Evolutionary conservation across 1,284 basidiomycete species (phyloP).

Genomic region (Macrocybe sp.): DNA sequence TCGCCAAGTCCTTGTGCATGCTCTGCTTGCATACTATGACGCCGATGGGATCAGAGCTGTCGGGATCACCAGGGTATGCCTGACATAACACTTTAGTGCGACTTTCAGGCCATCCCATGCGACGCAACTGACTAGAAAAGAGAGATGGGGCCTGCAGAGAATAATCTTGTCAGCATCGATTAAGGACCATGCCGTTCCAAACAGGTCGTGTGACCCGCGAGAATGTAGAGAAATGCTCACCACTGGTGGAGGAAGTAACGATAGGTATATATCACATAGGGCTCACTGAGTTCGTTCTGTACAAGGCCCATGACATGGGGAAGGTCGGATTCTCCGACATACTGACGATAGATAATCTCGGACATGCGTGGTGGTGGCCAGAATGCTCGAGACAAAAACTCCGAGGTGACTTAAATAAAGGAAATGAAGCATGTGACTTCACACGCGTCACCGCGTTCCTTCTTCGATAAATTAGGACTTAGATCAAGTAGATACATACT

Average conservation of each 20-base stretch:
- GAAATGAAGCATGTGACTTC: too few relatives aligned
- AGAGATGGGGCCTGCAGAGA: slow-evolving; percentile 79
- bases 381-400: too few relatives aligned
- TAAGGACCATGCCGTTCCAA: background rate
- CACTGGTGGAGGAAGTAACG: slow-evolving; percentile 94
- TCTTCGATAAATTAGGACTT: too few relatives aligned
- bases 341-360: slow-evolving; percentile 64
- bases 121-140: slow-evolving; percentile 71
- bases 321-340: slow-evolving; percentile 74
- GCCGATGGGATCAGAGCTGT: slow-evolving; percentile 66
- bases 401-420: too few relatives aligned
- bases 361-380: slow-evolving; percentile 32
- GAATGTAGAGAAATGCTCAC: slow-evolving; percentile 37
- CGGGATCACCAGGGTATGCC: slow-evolving; percentile 55
- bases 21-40: slow-evolving; percentile 97
- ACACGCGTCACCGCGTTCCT: too few relatives aligned
- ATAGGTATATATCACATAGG: slow-evolving; percentile 92
- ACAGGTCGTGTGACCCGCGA: slow-evolving; percentile 13
- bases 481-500: too few relatives aligned
- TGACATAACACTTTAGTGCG: slow-evolving; percentile 17
- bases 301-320: slow-evolving; percentile 81
- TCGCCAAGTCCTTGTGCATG: slow-evolving; percentile 68
- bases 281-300: slow-evolving; percentile 92
- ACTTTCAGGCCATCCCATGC: too few relatives aligned
- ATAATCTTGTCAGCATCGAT: slow-evolving; percentile 11